Percentiles rank a stretch among this genome's conserved stretches.
These are phyloP conservation scores for Cardamine chenopodiifolia DNA, from an alignment of 345 rosid species.

Conservation along the genomic window DNA sequence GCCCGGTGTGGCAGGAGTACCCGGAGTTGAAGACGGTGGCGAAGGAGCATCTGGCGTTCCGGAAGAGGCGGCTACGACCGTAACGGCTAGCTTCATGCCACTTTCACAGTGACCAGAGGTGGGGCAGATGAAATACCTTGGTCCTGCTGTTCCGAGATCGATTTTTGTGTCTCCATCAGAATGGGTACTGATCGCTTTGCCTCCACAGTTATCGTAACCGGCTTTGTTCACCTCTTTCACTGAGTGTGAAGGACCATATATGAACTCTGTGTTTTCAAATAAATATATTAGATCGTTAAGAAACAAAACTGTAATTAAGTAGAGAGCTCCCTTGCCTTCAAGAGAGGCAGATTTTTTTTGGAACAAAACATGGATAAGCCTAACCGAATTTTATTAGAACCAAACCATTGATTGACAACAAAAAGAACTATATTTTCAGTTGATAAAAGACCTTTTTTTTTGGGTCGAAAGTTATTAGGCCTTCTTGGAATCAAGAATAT, in stretches of 20 bases:
- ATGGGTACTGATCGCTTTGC: too few species aligned
- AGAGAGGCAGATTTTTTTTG: too few species aligned
- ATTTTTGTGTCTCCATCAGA: conserved; percentile 23
- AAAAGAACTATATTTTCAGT: too few species aligned
- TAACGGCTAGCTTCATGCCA: conserved; percentile 44
- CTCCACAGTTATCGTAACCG: conserved; percentile 32
- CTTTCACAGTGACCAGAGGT: neutral
- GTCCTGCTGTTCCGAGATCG: conserved; percentile 13
- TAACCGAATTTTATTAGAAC: too few species aligned
- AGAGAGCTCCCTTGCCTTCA: too few species aligned
- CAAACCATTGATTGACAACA: too few species aligned
- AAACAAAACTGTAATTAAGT: too few species aligned
- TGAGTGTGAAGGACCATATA: conserved; percentile 23
- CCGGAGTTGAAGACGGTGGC: conserved; percentile 34
- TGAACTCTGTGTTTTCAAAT: conserved; percentile 28
- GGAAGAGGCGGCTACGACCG: conserved; percentile 29
- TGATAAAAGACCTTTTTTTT: too few species aligned
- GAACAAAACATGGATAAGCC: too few species aligned
- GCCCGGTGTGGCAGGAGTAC: conserved; percentile 32
- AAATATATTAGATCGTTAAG: too few species aligned
- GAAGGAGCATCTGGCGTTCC: conserved; percentile 35
- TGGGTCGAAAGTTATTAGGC: too few species aligned
- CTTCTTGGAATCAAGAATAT: too few species aligned
- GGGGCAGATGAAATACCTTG: conserved; percentile 25
- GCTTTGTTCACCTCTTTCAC: conserved; percentile 33